phyloP scores from a whole-genome alignment of 345 rosid species.

The Citrus glauca region DNA sequence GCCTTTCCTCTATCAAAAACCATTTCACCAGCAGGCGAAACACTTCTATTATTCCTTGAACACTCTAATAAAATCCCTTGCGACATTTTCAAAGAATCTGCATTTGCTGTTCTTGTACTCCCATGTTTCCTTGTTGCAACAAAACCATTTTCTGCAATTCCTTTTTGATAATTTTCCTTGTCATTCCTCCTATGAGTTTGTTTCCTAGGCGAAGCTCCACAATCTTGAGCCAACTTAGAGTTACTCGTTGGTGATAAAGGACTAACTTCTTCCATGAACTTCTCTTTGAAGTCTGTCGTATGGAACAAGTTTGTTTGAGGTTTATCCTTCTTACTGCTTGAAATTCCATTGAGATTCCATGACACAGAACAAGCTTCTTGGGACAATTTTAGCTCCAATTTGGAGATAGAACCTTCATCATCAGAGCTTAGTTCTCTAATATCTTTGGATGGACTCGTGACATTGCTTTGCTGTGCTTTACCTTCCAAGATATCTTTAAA shows the following conservation, averaged over 20 bases:
- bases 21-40: constrained; percentile 4
- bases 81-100: constrained; percentile 16
- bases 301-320: background rate
- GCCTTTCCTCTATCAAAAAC: constrained; percentile 31
- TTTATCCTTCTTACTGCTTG: constrained; percentile 1
- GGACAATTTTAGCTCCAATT: constrained; percentile 14
- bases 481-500: constrained; percentile 10
- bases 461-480: background rate
- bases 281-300: background rate
- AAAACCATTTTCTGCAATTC: constrained; percentile 39
- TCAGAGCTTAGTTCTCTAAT: constrained; percentile 11
- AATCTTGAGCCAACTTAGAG: background rate
- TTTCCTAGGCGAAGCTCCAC: constrained; percentile 9
- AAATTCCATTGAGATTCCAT: background rate
- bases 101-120: constrained; percentile 18
- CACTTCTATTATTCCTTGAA: constrained; percentile 19
- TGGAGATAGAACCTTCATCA: constrained; percentile 15
- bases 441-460: constrained; percentile 2
- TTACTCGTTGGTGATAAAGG: background rate
- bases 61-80: constrained; percentile 22
- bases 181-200: constrained; percentile 7
- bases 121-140: constrained; percentile 44
- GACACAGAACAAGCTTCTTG: constrained; percentile 13
- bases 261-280: constrained; percentile 10
- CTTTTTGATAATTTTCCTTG: constrained; percentile 31